These are phyloP conservation scores for Suillus variegatus DNA, from an alignment of 768 basidiomycete genomes.

Conservation along the genomic window DNA sequence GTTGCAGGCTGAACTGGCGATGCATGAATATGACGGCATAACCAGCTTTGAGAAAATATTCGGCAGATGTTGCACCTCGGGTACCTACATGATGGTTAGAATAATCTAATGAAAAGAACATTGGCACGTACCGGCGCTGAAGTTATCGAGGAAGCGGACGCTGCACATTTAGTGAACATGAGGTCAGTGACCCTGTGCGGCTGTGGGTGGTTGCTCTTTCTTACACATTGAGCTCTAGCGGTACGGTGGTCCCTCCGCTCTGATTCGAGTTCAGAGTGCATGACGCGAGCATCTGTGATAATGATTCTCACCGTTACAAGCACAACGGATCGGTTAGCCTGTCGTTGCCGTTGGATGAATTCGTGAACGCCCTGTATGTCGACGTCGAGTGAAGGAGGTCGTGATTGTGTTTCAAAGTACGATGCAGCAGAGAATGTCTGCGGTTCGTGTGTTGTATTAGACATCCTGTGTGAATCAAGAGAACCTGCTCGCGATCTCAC, in stretches of 20 bases:
- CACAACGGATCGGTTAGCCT: slow-evolving; percentile 74
- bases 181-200: slow-evolving; percentile 20
- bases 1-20: slow-evolving; percentile 95
- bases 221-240: slow-evolving; percentile 98
- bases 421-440: slow-evolving; percentile 52
- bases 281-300: neutral
- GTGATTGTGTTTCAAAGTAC: too few species aligned
- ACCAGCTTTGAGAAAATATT: slow-evolving; percentile 91
- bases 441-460: slow-evolving; percentile 14
- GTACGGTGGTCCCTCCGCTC: slow-evolving; percentile 99
- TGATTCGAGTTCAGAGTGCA: slow-evolving; percentile 33
- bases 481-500: neutral
- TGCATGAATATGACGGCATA: slow-evolving; percentile 99
- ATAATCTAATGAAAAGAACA: neutral
- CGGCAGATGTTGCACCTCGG: slow-evolving; percentile 94
- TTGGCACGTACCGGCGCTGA: slow-evolving; percentile 79
- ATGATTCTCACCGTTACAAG: slow-evolving; percentile 80
- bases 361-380: slow-evolving; percentile 63
- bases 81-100: slow-evolving; percentile 59
- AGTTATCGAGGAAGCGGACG: slow-evolving; percentile 98
- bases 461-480: slow-evolving; percentile 15
- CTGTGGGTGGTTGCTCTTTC: slow-evolving; percentile 32
- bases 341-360: slow-evolving; percentile 71
- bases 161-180: slow-evolving; percentile 45
- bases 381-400: slow-evolving; percentile 21